phyloP scores from a whole-genome alignment of 108 stramenopile genomes.

The Mediolabrus comicus region DNA sequence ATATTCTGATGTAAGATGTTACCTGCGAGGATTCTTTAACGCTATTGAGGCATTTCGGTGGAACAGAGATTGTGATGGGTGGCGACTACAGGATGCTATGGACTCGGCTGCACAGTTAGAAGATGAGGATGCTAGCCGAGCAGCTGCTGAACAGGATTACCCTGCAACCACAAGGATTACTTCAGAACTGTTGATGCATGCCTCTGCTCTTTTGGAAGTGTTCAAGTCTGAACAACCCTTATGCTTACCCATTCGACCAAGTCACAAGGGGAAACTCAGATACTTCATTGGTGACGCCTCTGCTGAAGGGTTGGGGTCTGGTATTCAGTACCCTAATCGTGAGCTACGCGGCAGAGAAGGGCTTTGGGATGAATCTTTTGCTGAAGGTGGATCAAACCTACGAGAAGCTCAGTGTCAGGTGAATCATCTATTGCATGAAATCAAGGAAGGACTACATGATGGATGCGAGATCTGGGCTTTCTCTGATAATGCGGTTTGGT shows the following conservation, averaged over 20 bases:
- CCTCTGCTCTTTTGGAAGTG: not conserved
- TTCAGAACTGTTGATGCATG: not conserved
- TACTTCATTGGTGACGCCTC: slow-evolving; percentile 5
- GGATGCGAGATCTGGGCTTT: not conserved
- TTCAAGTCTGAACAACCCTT: not conserved
- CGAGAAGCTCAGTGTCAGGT: not conserved
- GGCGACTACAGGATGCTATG: not conserved
- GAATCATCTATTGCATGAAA: not conserved
- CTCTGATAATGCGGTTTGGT: not conserved
- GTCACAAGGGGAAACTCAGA: not conserved
- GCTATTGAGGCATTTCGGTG: not conserved
- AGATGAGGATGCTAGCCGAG: not conserved
- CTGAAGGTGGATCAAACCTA: not conserved
- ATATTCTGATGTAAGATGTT: not conserved
- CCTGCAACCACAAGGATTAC: not conserved
- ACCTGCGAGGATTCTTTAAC: not conserved
- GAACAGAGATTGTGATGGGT: not conserved
- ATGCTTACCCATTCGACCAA: not conserved
- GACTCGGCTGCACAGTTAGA: not conserved
- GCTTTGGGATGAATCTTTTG: not conserved
- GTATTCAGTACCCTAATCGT: not conserved
- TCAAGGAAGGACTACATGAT: not conserved
- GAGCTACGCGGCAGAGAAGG: not conserved
- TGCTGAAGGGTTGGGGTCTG: not conserved
- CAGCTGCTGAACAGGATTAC: not conserved